Base-by-base conservation (phyloP, 768 basidiomycete species). In the Tulasnella sp. region DNA sequence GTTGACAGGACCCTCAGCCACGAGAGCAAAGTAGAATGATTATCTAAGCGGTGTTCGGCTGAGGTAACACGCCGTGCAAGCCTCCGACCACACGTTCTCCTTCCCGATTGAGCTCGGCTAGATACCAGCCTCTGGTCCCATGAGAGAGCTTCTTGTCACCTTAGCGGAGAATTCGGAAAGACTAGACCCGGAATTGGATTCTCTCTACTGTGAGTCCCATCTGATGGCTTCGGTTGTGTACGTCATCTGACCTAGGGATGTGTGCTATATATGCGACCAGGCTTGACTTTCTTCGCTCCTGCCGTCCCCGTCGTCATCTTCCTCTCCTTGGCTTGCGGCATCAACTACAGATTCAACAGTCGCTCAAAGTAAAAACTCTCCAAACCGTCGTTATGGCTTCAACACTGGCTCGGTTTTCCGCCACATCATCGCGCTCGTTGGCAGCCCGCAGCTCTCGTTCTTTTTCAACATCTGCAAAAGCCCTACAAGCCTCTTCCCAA, bases 1-100 rank as follows among this genome's bases (percentile, higher is more conserved):
- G 61, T 29, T 67, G 61, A 35, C 32, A 26, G 61, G 61, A 18
- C 61, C 61, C 61, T 67, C 61, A 67, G 61, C 61, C 61, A 67
- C 61, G 61, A 67, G 61, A 67, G 61, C 61, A 67, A 67, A 67
- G 61, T 67, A 67, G 61, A 67, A 67, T 18, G 61, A 67, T 67
- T 67, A 67, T 3, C 23, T 67, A 67, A 67, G 32, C 61, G 11
- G 26, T 67, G 61, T 67, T 67, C 26, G 61, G 32, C 61, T 26
- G 57, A 61, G 26, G 29, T 26, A 61, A 61, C 26, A 5, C 7
- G 57, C 26, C 26, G 61, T 26, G 23, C n/a, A n/a, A 23, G n/a
- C 51, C 23, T 18, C 32, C 26, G 61, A 67, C 61, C 61, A 32
- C 61, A 35, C 32, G 29, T 67, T 67, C 23, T 35, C 61, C 32